Conservation (phyloP, 2,329 filamentous ascomycete genomes). For the Botryotinia calthae region DNA sequence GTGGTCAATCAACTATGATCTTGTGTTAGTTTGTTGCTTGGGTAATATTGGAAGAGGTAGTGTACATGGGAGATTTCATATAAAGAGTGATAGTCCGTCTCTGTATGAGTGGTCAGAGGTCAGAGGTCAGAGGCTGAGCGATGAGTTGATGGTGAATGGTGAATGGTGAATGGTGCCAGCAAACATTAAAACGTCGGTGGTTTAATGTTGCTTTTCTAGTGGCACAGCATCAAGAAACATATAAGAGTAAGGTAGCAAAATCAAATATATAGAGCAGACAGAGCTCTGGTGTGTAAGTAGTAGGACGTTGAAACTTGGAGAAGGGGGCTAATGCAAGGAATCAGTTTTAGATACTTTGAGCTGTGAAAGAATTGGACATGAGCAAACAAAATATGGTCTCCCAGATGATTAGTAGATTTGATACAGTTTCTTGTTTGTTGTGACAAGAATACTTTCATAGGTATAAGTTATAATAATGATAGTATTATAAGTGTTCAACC, state of each 20-base stretch:
- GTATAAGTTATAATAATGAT: background rate
- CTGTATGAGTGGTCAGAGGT: background rate
- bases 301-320: background rate
- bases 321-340: background rate
- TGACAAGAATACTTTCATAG: background rate
- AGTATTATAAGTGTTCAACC: background rate
- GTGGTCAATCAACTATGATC: background rate
- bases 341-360: background rate
- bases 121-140: background rate
- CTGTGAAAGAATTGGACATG: background rate
- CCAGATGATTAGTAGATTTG: background rate
- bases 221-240: background rate
- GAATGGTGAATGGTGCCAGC: constrained; percentile 21
- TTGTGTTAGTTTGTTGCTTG: background rate
- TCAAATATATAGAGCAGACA: background rate
- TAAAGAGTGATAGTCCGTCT: background rate
- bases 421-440: background rate
- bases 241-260: background rate
- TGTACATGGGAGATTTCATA: background rate
- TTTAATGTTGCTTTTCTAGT: background rate
- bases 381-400: background rate
- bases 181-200: background rate
- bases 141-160: constrained; percentile 10
- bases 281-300: background rate
- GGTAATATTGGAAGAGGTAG: background rate